Base-by-base conservation (phyloP, 1,139 yeast genomes). In the Yamadazyma taylorii region DNA sequence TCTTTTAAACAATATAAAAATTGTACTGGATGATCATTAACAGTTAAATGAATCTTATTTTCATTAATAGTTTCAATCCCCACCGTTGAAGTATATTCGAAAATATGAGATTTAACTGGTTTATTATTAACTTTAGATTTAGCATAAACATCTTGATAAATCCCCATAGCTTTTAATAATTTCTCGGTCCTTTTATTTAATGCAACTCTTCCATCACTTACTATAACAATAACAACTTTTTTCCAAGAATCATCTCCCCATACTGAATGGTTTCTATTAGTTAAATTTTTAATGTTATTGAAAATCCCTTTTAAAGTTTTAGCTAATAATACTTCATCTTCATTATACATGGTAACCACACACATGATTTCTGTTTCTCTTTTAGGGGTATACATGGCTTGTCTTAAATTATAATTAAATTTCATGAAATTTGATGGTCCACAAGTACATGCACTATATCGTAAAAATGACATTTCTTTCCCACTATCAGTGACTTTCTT, bases 231-330 rank as follows among this genome's bases (percentile, higher is more conserved):
- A 9, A 83, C 90, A 21, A 85, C 74, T 54, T 83, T 84, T 50
- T 84, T 82, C 95, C 95, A 85, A 2, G 86, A 76, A 35, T 82
- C 86, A 35, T 74, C 78, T 19, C 94, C 95, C 95, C 95, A 85
- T 1, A 74, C 71, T 3, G 81, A 73, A 31, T 85, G 79, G 23
- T 78, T 66, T 30, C 75, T 66, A 37, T 81, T 61, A 29, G 77
- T 69, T 41, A 85, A 66, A 55, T 85, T 79, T 43, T 75, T 66
- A 45, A 85, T 80, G 55, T 86, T 85, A 41, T 82, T 79, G 60
- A 85, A 83, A 7, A 85, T 81, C 36, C 94, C 95, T 53, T 81
- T 81, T 45, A 85, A 68, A 2, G 95, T 85, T 41, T 86, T 66
- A 2, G 84, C 92, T 39, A 85, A 66, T 32, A 82, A 66, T 15